phyloP scores from a whole-genome alignment of 805 yeast genomes.

The Candida xyloterini region DNA sequence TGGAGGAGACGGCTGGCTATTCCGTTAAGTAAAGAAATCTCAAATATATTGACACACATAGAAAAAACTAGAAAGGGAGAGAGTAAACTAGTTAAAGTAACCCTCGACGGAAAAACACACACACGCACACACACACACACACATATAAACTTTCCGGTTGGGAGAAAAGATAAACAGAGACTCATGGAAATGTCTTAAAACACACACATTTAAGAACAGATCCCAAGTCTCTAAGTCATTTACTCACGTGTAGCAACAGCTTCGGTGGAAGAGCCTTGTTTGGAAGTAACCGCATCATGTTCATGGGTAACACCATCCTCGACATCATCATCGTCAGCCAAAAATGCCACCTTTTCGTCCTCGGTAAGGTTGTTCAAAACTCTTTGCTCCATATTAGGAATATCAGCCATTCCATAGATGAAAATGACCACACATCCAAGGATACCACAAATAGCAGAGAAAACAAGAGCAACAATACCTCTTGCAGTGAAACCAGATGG shows the following conservation, averaged over 20 bases:
- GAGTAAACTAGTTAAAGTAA: constrained; percentile 20
- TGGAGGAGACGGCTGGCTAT: constrained; percentile 67
- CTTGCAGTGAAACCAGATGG: constrained; percentile 92
- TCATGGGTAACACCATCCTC: constrained; percentile 33
- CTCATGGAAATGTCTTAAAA: neutral
- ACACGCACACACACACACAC: constrained; percentile 24
- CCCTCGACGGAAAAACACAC: constrained; percentile 12
- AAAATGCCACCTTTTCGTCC: constrained; percentile 40
- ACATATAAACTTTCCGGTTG: constrained; percentile 16
- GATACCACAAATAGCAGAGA: constrained; percentile 83
- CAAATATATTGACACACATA: constrained; percentile 5
- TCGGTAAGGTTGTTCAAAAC: constrained; percentile 55
- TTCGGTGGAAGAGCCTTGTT: constrained; percentile 2
- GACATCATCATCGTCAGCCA: constrained; percentile 31
- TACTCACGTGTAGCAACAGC: neutral
- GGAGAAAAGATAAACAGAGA: neutral
- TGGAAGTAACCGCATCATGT: constrained; percentile 25
- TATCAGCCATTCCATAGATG: constrained; percentile 82
- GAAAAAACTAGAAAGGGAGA: constrained; percentile 12
- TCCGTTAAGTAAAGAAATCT: constrained; percentile 39
- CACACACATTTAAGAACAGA: constrained; percentile 12
- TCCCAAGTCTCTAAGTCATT: neutral
- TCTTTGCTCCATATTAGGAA: constrained; percentile 62
- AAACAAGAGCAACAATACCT: constrained; percentile 92
- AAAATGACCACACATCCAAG: constrained; percentile 76